Conservation (phyloP, 192 early-diverging fungal genomes). For the Linnemannia exigua region DNA sequence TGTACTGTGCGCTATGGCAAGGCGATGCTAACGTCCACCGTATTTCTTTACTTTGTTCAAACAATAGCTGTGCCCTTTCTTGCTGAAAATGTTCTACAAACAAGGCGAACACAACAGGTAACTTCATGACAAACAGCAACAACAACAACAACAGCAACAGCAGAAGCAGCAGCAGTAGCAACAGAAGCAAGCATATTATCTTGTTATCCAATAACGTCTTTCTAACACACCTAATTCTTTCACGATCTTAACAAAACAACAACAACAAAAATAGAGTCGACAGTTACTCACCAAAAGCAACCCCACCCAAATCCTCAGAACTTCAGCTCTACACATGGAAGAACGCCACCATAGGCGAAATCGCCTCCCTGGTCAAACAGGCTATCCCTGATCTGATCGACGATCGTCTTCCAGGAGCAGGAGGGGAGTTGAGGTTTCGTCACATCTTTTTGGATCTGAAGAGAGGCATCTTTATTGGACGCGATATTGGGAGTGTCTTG, state of each 20-base stretch:
- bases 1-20: background rate
- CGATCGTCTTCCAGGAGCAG: conserved; percentile 1
- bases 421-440: conserved; percentile 28
- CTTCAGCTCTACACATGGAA: conserved; percentile 52
- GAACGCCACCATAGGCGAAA: conserved; percentile 49
- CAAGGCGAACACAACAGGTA: conserved; percentile 38
- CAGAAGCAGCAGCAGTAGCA: too few relatives aligned
- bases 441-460: conserved; percentile 35
- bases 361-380: conserved; percentile 32
- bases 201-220: too few relatives aligned
- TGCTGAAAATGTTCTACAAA: conserved; percentile 41
- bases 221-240: background rate
- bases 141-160: background rate
- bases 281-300: conserved; percentile 24
- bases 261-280: conserved; percentile 15
- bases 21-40: background rate
- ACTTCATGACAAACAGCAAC: background rate
- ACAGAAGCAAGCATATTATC: background rate
- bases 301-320: conserved; percentile 27
- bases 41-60: background rate
- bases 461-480: conserved; percentile 20
- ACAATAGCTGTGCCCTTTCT: conserved; percentile 40
- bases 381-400: conserved; percentile 32
- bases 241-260: background rate
- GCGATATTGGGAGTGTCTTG: conserved; percentile 27